Base-by-base conservation (phyloP, 257 asterid genomes). In the Mentha longifolia region DNA sequence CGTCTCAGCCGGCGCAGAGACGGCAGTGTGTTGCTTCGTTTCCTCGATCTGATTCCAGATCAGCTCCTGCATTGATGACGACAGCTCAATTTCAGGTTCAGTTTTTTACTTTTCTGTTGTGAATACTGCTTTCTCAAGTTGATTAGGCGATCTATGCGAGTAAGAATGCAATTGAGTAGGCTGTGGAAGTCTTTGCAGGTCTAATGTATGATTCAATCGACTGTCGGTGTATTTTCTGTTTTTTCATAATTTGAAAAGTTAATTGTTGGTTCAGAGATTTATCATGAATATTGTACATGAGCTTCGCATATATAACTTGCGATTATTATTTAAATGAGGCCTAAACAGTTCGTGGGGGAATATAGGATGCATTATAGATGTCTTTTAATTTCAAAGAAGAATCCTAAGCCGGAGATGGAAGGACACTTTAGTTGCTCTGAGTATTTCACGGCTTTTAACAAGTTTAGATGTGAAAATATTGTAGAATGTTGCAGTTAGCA, bases 21-120 rank as follows among this genome's bases (percentile, higher is more conserved):
- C 65, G 61, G 55, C 62, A 30, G 49, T 54, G 59, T 63, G 17
- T 22, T 43, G 76, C 78, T 25, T 81, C 81, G 19, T 83, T 83
- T 74, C 81, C 80, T 77, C 79, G 77, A 64, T 65, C 74, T 47
- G 81, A 72, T 33, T 64, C 76, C 61, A 81, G 82, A 79, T 77
- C 85, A 43, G 61, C 22, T 33, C 70, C 59, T 54, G 74, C 78
- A 61, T 68, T 58, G 52, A 14, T 4, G 16, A 15, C 28, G 2
- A 5, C 64, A 11, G 47, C 77, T 51, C 82, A 39, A 60, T 59
- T 47, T 49, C 73, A 71, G 82, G 83, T 76, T 58, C 62, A 9
- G 3, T 16, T 50, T 10, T 61, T 13, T n/a, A 0, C 8, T 71
- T 62, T 52, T 22, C 7, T 22, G 22, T 47, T 61, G 17, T 33